Base-by-base conservation (phyloP, 306 rosid genomes). In the Hylodesmum podocarpum region DNA sequence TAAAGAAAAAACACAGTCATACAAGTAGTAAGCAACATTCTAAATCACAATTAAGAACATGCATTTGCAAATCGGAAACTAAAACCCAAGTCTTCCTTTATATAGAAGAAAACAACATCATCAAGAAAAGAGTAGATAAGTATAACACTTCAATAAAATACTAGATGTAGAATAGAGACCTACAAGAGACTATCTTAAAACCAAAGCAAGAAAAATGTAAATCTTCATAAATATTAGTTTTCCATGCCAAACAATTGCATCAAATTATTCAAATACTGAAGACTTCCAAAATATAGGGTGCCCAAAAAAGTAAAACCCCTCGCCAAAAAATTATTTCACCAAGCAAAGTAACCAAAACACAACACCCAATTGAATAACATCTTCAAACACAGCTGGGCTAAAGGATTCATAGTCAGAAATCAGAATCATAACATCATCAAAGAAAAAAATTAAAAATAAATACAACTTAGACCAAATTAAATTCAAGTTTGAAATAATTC, bases 301-400 rank as follows among this genome's bases (percentile, higher is more conserved):
- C 31, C 3, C 11, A 24, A 3, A 57, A 36, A 72, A 9, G 47
- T 41, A 53, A 72, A 51, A 43, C 69, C 47, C 8, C 46, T n/a
- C 12, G n/a, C 55, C 4, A 34, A 59, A 40, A 13, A 31, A 40
- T 12, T 15, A 58, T 57, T 73, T 44, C n/a, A 51, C 73, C 62
- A 50, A 76, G 43, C 33, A 55, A 72, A 73, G 39, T 53, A 82
- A 3, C 46, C 67, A 49, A 44, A 51, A n/a, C 1, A 33, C 21
- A 36, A 15, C 49, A 11, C 28, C 16, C 11, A 14, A 14, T 24
- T 24, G 5, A 61, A 33, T 25, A 29, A 39, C 40, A 37, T 28
- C 7, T 47, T 18, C 12, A 61, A 62, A 25, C 24, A 65, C 21
- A 71, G 28, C 70, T 70, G 21, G 47, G 40, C 25, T 29, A 70